phyloP scores from a whole-genome alignment of 805 yeast species.

The Blastobotrys chiropterorum region DNA sequence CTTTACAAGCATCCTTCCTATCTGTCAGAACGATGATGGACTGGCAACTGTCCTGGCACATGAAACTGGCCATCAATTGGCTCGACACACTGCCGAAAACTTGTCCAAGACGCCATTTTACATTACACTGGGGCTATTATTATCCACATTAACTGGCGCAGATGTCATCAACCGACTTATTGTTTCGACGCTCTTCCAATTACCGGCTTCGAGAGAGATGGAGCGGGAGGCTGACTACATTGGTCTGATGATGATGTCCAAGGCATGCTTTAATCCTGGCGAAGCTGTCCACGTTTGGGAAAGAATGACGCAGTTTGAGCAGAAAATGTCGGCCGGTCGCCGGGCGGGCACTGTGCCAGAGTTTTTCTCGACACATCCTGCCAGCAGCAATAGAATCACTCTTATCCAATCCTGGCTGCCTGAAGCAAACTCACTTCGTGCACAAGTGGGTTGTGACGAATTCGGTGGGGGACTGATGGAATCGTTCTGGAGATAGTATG shows the following conservation, averaged over 20 bases:
- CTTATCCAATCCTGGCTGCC: conserved; percentile 63
- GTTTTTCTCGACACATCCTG: conserved; percentile 85
- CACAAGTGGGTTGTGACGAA: conserved; percentile 36
- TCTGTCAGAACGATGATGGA: conserved; percentile 80
- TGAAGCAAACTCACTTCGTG: conserved; percentile 35
- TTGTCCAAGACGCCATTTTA: conserved; percentile 72
- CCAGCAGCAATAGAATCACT: conserved; percentile 61
- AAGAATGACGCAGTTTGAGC: conserved; percentile 60
- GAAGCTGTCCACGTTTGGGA: conserved; percentile 77
- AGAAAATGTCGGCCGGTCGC: conserved; percentile 26
- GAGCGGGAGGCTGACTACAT: conserved; percentile 95
- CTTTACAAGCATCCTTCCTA: conserved; percentile 67
- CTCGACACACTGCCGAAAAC: conserved; percentile 84
- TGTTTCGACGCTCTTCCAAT: conserved; percentile 49
- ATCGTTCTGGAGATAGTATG: neutral
- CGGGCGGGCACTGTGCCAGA: conserved; percentile 34
- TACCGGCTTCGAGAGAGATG: conserved; percentile 89
- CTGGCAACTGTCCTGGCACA: conserved; percentile 93
- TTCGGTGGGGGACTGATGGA: neutral
- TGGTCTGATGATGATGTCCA: conserved; percentile 86
- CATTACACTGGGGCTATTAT: conserved; percentile 43
- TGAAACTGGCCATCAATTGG: conserved; percentile 90
- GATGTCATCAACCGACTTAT: conserved; percentile 47
- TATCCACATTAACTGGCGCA: conserved; percentile 60
- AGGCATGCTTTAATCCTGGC: conserved; percentile 77